phyloP scores from a whole-genome alignment of 176 grass and related monocot genomes.

The Zoysia pacifica region DNA sequence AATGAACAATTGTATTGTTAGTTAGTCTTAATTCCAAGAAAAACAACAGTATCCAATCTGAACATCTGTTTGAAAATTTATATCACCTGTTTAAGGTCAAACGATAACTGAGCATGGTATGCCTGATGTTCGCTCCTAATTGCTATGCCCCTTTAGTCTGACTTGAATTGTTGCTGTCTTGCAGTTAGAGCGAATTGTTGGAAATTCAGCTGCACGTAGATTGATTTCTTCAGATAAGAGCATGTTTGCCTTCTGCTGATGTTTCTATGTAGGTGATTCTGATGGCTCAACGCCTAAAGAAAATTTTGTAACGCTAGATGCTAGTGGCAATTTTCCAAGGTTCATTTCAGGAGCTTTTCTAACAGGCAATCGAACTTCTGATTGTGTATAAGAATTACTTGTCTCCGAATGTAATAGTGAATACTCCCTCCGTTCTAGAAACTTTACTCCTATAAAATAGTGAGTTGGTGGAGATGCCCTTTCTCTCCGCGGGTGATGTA shows the following conservation, averaged over 20 bases:
- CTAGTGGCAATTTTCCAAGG: too few relatives aligned
- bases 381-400: too few relatives aligned
- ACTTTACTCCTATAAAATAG: too few relatives aligned
- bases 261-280: background rate
- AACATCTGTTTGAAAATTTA: background rate
- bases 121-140: background rate
- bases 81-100: background rate
- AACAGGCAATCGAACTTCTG: too few relatives aligned
- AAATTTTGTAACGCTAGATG: too few relatives aligned
- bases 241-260: slow-evolving; percentile 75
- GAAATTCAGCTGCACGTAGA: slow-evolving; percentile 57
- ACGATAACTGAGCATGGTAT: background rate
- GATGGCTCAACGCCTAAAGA: too few relatives aligned
- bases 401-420: too few relatives aligned
- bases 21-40: background rate
- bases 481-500: too few relatives aligned
- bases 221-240: slow-evolving; percentile 76
- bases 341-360: too few relatives aligned
- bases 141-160: background rate
- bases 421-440: too few relatives aligned
- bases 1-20: background rate
- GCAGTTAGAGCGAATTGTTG: slow-evolving; percentile 82
- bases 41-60: background rate
- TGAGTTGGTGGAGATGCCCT: too few relatives aligned
- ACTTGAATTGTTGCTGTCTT: slow-evolving; percentile 26